phyloP scores from a whole-genome alignment of 2,329 filamentous ascomycete species.

The Hirsutella minnesotensis region DNA sequence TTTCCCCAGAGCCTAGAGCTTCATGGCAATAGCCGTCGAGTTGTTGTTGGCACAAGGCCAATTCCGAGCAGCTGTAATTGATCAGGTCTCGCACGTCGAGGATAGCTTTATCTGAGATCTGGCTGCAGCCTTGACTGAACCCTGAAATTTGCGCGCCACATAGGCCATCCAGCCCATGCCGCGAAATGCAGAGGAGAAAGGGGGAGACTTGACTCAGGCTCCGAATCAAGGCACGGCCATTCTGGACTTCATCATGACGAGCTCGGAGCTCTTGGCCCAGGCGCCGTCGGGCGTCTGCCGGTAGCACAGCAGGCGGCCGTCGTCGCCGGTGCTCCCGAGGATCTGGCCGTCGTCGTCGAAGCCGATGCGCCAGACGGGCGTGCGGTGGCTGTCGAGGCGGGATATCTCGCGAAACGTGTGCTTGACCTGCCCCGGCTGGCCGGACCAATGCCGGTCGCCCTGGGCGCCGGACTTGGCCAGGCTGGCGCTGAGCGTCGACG shows the following conservation, averaged over 20 bases:
- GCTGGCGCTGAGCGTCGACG: slow-evolving; percentile 39
- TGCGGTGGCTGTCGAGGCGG: slow-evolving; percentile 53
- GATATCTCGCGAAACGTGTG: slow-evolving; percentile 54
- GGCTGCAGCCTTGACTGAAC: too few relatives aligned
- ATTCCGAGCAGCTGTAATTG: too few relatives aligned
- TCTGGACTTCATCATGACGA: slow-evolving; percentile 44
- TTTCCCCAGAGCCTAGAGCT: too few relatives aligned
- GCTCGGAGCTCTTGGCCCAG: slow-evolving; percentile 49
- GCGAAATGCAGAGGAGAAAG: too few relatives aligned
- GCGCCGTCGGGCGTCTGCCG: slow-evolving; percentile 44
- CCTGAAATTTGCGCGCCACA: too few relatives aligned
- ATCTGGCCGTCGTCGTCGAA: slow-evolving; percentile 63
- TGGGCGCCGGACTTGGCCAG: slow-evolving; percentile 35
- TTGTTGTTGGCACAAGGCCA: too few relatives aligned
- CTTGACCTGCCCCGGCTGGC: slow-evolving; percentile 51
- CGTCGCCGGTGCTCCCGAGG: slow-evolving; percentile 64
- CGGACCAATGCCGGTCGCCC: slow-evolving; percentile 39
- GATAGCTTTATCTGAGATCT: too few relatives aligned
- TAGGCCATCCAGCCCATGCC: too few relatives aligned
- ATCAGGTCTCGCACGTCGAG: too few relatives aligned
- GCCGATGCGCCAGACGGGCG: slow-evolving; percentile 63
- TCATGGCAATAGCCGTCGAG: too few relatives aligned
- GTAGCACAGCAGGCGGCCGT: slow-evolving; percentile 54
- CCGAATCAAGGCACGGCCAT: slow-evolving; percentile 32
- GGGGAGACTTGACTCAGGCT: too few relatives aligned